A percentile compares a stretch with the other conserved stretches of the same genome.
Conservation (phyloP, 2,329 filamentous ascomycete species). For the Myrmaecium sp. region DNA sequence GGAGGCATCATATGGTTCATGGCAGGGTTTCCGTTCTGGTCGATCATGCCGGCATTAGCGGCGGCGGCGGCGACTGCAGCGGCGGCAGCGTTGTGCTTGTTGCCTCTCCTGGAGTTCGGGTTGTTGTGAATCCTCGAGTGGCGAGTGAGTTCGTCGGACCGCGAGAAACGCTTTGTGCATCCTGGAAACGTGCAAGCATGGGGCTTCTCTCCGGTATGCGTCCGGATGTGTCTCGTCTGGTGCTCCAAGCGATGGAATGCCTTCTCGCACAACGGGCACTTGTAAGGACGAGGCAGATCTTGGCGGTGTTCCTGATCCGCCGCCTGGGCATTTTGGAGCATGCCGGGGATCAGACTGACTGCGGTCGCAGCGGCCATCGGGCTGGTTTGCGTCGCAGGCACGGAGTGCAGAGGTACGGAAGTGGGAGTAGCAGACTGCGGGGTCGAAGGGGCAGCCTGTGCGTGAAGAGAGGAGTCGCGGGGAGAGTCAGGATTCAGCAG, state of each 20-base stretch:
- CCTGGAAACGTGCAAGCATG: conserved; percentile 90
- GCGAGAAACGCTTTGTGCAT: conserved; percentile 92
- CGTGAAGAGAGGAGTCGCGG: background rate
- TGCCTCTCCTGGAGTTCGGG: conserved; percentile 84
- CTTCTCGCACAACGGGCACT: conserved; percentile 95
- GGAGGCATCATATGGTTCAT: conserved; percentile 51
- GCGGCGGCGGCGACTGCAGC: conserved; percentile 38
- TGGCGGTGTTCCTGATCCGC: conserved; percentile 41
- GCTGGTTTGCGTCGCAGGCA: background rate
- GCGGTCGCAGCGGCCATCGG: conserved; percentile 25
- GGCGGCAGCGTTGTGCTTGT: conserved; percentile 58
- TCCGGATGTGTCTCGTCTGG: conserved; percentile 81
- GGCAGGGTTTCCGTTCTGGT: conserved; percentile 27
- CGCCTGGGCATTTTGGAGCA: conserved; percentile 38
- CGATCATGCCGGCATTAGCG: conserved; percentile 31
- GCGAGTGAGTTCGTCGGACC: conserved; percentile 88
- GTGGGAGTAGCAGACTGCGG: conserved; percentile 1
- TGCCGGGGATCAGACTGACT: conserved; percentile 34
- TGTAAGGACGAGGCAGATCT: conserved; percentile 92
- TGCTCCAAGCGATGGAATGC: conserved; percentile 97
- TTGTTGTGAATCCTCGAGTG: conserved; percentile 99
- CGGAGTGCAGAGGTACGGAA: too few relatives aligned
- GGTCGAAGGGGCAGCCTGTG: conserved; percentile 1
- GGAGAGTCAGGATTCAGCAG: conserved; percentile 20
- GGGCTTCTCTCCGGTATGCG: conserved; percentile 95